Evolutionary conservation across 768 basidiomycete genomes (phyloP), one percentile per base, ranked within the genome.

Genomic region (Termitomyces sp.): DNA sequence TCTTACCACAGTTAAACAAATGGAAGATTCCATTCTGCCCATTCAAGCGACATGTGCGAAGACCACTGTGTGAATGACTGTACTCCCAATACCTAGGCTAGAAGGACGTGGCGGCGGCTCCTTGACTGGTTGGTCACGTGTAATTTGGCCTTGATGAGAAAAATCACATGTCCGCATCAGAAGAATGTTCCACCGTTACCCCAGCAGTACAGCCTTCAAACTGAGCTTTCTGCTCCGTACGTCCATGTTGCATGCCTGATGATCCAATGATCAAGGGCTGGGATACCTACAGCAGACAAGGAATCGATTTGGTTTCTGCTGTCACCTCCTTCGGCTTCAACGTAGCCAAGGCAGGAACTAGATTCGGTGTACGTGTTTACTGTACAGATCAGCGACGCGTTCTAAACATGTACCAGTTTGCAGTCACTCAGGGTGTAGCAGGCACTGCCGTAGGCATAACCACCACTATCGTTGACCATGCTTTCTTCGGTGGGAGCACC

Each of bases 241-340:
- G 43, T 54, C 51, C 46, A 60, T 55, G 58, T 55, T 55, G 59
- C 53, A 56, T 62, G 59, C 36, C 42, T 60, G 42, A 59, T 58
- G 58, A 47, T 49, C 55, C 60, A 53, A 78, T 77, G 74, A 67
- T 73, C 43, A 72, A 67, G 58, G 73, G 75, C 58, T 82, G 81
- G 81, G 79, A 81, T 64, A 71, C 64, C 44, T 79, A 79, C 66
- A 71, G 72, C 44, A 79, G 87, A 65, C 77, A 83, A 62, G 79
- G 85, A 56, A 75, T 91, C 57, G 87, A 89, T 64, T 70, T 85
- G 42, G 90, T 88, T 10, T 85, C 86, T 8, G 69, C 82, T 46
- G 79, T 84, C 20, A 78, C 84, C 36, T 76, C 82, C n/a, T 56
- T 87, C 46, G 82, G 86, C 22, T 92, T 92, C 63, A 79, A 77